These are phyloP conservation scores for Claviceps africana DNA, from an alignment of 2,329 filamentous ascomycete genomes.

Conservation along the genomic window DNA sequence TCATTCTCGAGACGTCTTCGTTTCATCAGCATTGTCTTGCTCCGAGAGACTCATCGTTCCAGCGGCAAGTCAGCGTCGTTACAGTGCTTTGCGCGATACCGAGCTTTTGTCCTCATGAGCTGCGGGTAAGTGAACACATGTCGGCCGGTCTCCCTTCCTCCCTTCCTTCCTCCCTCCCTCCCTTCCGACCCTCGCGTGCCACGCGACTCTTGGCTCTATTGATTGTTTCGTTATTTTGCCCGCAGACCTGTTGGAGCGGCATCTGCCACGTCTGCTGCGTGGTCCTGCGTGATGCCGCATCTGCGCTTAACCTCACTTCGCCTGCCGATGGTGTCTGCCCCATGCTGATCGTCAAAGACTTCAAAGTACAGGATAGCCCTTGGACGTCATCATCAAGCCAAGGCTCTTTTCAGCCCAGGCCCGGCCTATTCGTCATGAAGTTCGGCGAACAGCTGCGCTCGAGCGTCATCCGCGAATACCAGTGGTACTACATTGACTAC, in stretches of 20 bases:
- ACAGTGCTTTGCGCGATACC: not conserved
- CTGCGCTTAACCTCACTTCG: not conserved
- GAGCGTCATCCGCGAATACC: constrained; percentile 91
- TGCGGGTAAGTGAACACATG: not conserved
- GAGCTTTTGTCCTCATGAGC: not conserved
- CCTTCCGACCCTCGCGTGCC: not conserved
- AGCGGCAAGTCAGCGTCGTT: not conserved
- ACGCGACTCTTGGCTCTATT: not conserved
- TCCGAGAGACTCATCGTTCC: not conserved
- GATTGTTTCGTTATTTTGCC: not conserved
- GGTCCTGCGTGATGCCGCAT: not conserved
- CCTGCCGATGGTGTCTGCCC: constrained; percentile 9
- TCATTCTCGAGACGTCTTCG: not conserved
- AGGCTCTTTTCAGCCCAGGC: constrained; percentile 24
- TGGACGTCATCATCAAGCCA: constrained; percentile 25
- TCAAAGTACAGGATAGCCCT: constrained; percentile 27
- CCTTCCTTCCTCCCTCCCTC: too few relatives aligned
- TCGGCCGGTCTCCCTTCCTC: not conserved
- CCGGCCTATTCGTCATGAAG: constrained; percentile 51
- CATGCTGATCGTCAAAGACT: constrained; percentile 41
- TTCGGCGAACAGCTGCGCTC: constrained; percentile 96
- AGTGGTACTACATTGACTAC: constrained; percentile 98
- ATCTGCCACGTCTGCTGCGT: not conserved
- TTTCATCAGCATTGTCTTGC: not conserved
- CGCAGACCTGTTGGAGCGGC: not conserved